These are phyloP conservation scores for Cryptococcus depauperatus DNA, from an alignment of 1,284 basidiomycete species.

Conservation along the genomic window DNA sequence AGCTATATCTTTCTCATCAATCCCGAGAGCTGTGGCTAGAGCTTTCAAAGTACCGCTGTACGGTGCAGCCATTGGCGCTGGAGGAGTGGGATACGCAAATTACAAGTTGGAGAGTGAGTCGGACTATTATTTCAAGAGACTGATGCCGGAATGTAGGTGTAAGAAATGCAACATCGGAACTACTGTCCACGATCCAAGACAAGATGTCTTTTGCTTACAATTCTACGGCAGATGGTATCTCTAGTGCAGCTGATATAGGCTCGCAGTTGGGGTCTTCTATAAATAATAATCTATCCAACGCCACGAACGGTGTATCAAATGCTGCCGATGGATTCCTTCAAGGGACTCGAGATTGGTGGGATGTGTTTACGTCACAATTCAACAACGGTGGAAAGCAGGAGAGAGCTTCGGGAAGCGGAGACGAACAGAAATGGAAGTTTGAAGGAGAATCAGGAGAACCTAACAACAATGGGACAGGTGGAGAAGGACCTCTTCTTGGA, in stretches of 20 bases:
- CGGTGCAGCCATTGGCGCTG: conserved; percentile 74
- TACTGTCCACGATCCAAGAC: conserved; percentile 29
- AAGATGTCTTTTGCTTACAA: conserved; percentile 35
- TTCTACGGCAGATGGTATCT: conserved; percentile 25
- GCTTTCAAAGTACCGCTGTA: conserved; percentile 79
- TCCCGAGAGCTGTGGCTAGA: conserved; percentile 70
- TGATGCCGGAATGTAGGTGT: conserved; percentile 24
- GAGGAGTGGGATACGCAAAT: conserved; percentile 83
- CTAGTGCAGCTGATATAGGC: conserved; percentile 19
- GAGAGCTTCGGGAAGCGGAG: conserved; percentile 11
- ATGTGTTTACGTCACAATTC: conserved; percentile 32
- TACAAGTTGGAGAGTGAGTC: conserved; percentile 81
- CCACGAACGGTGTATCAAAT: conserved; percentile 18
- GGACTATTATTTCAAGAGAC: neutral
- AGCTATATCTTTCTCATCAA: conserved; percentile 70
- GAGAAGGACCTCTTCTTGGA: conserved; percentile 22
- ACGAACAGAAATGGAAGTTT: conserved; percentile 20
- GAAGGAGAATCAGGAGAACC: conserved; percentile 31
- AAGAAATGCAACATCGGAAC: conserved; percentile 37
- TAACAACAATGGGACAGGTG: conserved; percentile 7
- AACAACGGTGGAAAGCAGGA: conserved; percentile 1
- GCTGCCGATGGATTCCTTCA: conserved; percentile 24
- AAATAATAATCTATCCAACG: conserved; percentile 13
- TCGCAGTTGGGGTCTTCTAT: conserved; percentile 14
- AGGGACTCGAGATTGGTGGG: conserved; percentile 37